Conservation (phyloP, 164 flowering plant genomes). For the Sedum album region DNA sequence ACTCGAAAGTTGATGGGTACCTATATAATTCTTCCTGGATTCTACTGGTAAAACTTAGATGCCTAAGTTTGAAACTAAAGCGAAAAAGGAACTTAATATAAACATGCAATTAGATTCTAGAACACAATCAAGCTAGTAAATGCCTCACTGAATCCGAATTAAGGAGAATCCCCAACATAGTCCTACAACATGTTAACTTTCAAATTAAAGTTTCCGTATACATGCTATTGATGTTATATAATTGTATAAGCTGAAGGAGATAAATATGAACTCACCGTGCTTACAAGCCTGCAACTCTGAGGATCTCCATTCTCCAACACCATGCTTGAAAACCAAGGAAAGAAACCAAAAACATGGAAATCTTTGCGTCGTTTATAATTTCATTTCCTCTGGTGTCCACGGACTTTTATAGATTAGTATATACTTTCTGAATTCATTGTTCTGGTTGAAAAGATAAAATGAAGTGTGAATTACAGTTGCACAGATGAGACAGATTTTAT, state of each 20-base stretch:
- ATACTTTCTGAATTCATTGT: not conserved
- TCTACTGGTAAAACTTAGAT: not conserved
- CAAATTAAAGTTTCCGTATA: not conserved
- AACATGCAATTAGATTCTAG: not conserved
- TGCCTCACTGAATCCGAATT: not conserved
- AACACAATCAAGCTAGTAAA: not conserved
- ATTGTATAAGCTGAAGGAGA: not conserved
- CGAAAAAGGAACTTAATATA: not conserved
- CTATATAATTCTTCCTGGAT: no score
- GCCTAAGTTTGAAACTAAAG: not conserved
- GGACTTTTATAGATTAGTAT: no score
- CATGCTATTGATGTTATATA: not conserved
- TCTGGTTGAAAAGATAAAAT: not conserved
- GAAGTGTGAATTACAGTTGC: slow-evolving; percentile 19
- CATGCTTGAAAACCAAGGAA: not conserved
- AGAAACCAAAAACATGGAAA: not conserved
- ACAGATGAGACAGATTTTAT: no score
- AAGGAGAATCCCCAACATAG: not conserved
- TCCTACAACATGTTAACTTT: not conserved
- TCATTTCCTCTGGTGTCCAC: not conserved
- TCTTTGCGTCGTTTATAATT: not conserved
- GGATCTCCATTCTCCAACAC: no score
- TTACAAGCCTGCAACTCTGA: not conserved
- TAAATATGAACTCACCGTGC: not conserved
- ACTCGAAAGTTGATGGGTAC: no score